These are phyloP conservation scores for Rhizophagus prolifer DNA, from an alignment of 192 early-diverging fungal species.

Conservation along the genomic window DNA sequence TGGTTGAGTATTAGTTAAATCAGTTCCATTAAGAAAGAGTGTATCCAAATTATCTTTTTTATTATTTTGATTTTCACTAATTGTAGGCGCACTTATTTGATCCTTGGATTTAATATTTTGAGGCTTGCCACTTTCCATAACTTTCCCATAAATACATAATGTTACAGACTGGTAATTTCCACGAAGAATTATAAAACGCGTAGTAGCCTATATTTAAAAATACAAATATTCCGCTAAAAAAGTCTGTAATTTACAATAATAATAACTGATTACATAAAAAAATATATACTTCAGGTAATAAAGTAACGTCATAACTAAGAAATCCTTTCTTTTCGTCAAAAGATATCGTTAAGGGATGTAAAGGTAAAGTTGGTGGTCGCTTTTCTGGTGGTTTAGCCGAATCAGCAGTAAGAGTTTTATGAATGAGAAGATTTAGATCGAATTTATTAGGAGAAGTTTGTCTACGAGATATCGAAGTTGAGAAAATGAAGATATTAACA, in stretches of 20 bases:
- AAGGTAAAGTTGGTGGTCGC: conserved; percentile 13
- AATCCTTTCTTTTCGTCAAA: conserved; percentile 32
- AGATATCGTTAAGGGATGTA: conserved; percentile 31
- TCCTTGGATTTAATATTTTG: conserved; percentile 4
- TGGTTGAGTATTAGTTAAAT: not conserved
- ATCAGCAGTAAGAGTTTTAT: conserved; percentile 28
- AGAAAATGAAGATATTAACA: not conserved
- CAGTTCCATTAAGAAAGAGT: conserved; percentile 4
- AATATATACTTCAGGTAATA: conserved; percentile 26
- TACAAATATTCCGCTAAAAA: not conserved
- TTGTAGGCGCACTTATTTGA: not conserved
- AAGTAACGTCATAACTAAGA: conserved; percentile 27
- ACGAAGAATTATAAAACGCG: conserved; percentile 31
- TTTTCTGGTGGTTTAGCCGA: conserved; percentile 25
- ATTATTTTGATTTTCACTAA: not conserved
- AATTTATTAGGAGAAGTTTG: conserved; percentile 33
- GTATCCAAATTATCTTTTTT: not conserved
- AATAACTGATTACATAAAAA: not conserved
- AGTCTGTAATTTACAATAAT: not conserved
- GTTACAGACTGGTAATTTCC: conserved; percentile 32
- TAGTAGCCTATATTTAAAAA: conserved; percentile 24
- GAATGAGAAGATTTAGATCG: conserved; percentile 32
- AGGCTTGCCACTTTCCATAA: conserved; percentile 14
- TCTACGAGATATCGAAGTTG: conserved; percentile 7
- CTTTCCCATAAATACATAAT: conserved; percentile 31